Percentiles rank a stretch among this genome's conserved stretches.
phyloP scores from a whole-genome alignment of 1,284 basidiomycete genomes.

The Apiotrichum brassicae region DNA sequence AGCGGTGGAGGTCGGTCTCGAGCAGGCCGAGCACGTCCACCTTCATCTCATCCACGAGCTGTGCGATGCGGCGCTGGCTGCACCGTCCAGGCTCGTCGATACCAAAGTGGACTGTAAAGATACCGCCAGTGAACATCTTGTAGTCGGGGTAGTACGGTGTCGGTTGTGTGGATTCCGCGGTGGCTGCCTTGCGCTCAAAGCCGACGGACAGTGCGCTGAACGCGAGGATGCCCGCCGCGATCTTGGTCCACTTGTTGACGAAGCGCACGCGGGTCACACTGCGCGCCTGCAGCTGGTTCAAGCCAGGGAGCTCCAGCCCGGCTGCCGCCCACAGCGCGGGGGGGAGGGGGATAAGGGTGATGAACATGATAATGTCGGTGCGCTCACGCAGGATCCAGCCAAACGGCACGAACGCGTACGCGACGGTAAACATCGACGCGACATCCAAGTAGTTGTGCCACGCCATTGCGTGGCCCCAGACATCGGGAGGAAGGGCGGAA shows the following conservation, averaged over 20 bases:
- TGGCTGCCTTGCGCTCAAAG: background rate
- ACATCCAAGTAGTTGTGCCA: constrained; percentile 62
- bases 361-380: constrained; percentile 56
- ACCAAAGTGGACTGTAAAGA: constrained; percentile 90
- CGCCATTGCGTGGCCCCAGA: constrained; percentile 57
- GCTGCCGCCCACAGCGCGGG: constrained; percentile 2
- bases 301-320: constrained; percentile 18
- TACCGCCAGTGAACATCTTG: constrained; percentile 71
- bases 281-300: constrained; percentile 13
- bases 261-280: constrained; percentile 13
- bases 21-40: constrained; percentile 70
- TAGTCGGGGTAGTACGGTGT: constrained; percentile 60
- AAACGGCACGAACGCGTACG: constrained; percentile 89
- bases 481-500: constrained; percentile 41
- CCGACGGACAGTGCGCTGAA: constrained; percentile 9
- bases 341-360: constrained; percentile 18
- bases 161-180: constrained; percentile 9
- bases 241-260: constrained; percentile 42
- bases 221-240: constrained; percentile 15
- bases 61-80: constrained; percentile 69
- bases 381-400: constrained; percentile 72
- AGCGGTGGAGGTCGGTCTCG: constrained; percentile 77
- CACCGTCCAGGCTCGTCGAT: constrained; percentile 76
- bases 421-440: constrained; percentile 73
- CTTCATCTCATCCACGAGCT: constrained; percentile 71